A percentile compares a stretch with the other conserved stretches of the same genome.
phyloP scores from a whole-genome alignment of 176 grass and related monocot species.

The Echinochloa phyllopogon region DNA sequence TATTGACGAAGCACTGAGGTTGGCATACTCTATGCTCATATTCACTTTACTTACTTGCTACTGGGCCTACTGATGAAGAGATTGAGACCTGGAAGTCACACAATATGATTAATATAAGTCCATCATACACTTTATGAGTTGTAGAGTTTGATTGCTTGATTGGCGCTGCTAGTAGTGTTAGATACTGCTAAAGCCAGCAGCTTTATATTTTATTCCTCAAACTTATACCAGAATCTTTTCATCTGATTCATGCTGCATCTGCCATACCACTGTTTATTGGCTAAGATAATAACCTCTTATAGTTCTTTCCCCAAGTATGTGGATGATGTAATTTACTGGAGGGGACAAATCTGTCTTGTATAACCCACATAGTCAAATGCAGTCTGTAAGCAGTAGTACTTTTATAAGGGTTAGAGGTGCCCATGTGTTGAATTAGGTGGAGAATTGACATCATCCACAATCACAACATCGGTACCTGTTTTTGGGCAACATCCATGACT shows the following conservation, averaged over 20 bases:
- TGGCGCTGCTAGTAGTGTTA: conserved; percentile 9
- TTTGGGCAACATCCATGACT: conserved; percentile 3
- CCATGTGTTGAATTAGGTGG: neutral
- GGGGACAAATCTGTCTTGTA: conserved; percentile 16
- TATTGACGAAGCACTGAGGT: conserved; percentile 98
- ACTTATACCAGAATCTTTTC: neutral
- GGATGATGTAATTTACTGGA: conserved; percentile 22
- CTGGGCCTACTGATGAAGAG: neutral
- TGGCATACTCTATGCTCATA: conserved; percentile 19
- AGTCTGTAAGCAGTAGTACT: neutral
- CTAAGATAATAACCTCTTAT: neutral
- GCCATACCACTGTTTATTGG: neutral
- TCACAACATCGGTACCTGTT: neutral
- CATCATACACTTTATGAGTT: conserved; percentile 2
- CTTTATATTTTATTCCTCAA: conserved; percentile 10
- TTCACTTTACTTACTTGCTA: conserved; percentile 25
- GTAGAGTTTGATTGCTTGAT: conserved; percentile 40
- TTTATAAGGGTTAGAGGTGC: conserved; percentile 3
- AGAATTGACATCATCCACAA: conserved; percentile 11
- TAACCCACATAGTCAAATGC: conserved; percentile 13
- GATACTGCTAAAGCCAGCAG: neutral
- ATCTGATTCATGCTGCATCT: conserved; percentile 5
- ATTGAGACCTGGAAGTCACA: conserved; percentile 28
- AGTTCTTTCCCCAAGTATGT: conserved; percentile 13
- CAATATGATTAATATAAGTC: neutral